Evolutionary conservation across 2,329 filamentous ascomycete species (phyloP), one percentile per base, ranked within the genome.

Genomic region (Xylaria digitata): DNA sequence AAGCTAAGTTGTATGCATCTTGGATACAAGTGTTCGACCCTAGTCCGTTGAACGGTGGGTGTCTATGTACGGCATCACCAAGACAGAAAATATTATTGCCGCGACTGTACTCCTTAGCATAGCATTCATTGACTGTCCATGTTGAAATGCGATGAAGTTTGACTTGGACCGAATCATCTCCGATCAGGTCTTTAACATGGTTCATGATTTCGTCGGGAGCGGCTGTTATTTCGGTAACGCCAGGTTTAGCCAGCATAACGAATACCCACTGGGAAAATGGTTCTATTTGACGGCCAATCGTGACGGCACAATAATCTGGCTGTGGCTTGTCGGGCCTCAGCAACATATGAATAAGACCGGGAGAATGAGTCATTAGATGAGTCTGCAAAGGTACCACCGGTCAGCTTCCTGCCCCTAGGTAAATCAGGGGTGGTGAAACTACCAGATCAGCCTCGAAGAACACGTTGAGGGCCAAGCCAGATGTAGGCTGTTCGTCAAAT

Each of bases 1-100:
- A 68, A 17, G 66, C 66, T 23, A 68, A 45, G 40, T 68, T 68
- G 37, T 68, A 68, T 32, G 66, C 66, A 46, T 68, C 66, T 50
- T 68, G 66, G 30, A 68, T 68, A 30, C 66, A 68, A 19, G 66
- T 68, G 40, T 68, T 68, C 0, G 53, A 55, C 1, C 58, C 66
- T 2, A 66, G 50, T 8, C 66, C 66, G 15, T 68, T 62, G 48
- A 65, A 65, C 23, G 66, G 66, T 1, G 66, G 63, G 37, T 68
- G 66, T 15, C 66, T 57, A 42, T 68, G 62, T 1, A 66, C 66
- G 0, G 63, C 63, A 43, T 68, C 66, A 8, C 66, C 66, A 7
- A 68, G 63, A 19, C 65, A 68, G 23, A 65, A 61, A 6, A 68
- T 53, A 1, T 53, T 68, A 48, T 26, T 26, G 26, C 65, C 65